Evolutionary conservation across 2,329 filamentous ascomycete species (phyloP), one percentile per base, ranked within the genome.

Genomic region (Paecilomyces sp.): DNA sequence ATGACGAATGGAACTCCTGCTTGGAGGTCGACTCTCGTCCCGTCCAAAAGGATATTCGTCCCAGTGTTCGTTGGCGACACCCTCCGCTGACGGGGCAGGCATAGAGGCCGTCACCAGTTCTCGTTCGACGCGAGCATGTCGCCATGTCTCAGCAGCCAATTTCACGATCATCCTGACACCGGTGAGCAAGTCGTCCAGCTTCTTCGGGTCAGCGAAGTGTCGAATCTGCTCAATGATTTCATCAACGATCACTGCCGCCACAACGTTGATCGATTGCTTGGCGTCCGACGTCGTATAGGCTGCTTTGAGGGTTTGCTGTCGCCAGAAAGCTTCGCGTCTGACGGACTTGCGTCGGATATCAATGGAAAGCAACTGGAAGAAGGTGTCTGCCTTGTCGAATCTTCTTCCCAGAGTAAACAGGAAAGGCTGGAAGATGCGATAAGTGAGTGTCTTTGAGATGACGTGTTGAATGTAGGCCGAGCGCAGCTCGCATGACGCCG

Each of bases 141-240:
- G 75, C 83, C 83, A 85, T 7, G 82, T 84, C 68, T 85, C 81
- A 1, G 82, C 82, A 1, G 83, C 83, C 22, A 83, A 74, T 65
- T 85, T 85, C 55, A 85, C 82, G 53, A 85, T 82, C 59, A 79
- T 77, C 47, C 82, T 77, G 5, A 85, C 79, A 2, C 77, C 78
- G 13, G 76, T 76, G 54, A 79, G 73, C 54, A 85, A 76, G n/a
- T 75, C 71, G 61, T 83, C 81, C 57, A 82, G 75, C 57, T 80
- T 76, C 54, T 74, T 77, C 2, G 79, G 77, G 57, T 82, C 80
- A 2, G 81, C 78, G 57, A 84, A 83, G 58, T 82, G 78, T 61
- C 79, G 80, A 67, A 85, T 79, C 15, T 80, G 78, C 59, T 79
- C 78, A 55, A 83, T 76, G 57, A 85, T 84, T 61, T 85, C 83